Conservation (phyloP, 345 rosid genomes). For the Corchorus olitorius region DNA sequence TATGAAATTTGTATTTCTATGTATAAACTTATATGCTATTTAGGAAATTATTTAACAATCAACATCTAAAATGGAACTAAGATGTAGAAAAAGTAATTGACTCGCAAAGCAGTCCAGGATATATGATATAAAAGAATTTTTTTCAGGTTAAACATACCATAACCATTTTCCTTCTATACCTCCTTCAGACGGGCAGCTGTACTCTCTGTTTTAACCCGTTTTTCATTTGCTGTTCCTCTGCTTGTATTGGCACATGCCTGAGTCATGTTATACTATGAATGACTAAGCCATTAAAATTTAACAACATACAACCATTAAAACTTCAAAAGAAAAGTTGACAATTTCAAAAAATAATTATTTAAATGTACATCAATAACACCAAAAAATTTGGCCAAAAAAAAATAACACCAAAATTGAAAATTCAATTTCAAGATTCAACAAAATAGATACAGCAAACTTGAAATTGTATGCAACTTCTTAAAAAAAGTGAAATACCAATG, state of each 20-base stretch:
- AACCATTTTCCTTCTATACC: slow-evolving; percentile 79
- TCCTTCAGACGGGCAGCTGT: slow-evolving; percentile 61
- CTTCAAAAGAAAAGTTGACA: neutral
- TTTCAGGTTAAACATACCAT: slow-evolving; percentile 55
- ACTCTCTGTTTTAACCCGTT: slow-evolving; percentile 71
- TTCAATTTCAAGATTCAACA: neutral
- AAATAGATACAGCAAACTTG: neutral
- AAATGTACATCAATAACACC: neutral
- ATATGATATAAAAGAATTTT: neutral
- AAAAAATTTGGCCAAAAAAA: too few species aligned
- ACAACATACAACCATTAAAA: neutral
- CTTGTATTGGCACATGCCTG: slow-evolving; percentile 61
- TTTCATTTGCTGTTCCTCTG: slow-evolving; percentile 52
- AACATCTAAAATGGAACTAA: neutral
- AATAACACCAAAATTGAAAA: slow-evolving; percentile 14
- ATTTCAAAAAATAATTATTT: neutral
- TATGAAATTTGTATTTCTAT: neutral
- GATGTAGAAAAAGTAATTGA: neutral
- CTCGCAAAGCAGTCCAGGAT: neutral
- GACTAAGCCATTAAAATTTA: slow-evolving; percentile 11
- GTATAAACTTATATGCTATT: neutral
- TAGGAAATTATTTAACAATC: neutral
- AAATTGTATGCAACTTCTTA: neutral
- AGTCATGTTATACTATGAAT: neutral
- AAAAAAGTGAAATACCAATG: neutral